These are phyloP conservation scores for Dactylella cylindrospora DNA, from an alignment of 2,329 filamentous ascomycete genomes.

Conservation along the genomic window DNA sequence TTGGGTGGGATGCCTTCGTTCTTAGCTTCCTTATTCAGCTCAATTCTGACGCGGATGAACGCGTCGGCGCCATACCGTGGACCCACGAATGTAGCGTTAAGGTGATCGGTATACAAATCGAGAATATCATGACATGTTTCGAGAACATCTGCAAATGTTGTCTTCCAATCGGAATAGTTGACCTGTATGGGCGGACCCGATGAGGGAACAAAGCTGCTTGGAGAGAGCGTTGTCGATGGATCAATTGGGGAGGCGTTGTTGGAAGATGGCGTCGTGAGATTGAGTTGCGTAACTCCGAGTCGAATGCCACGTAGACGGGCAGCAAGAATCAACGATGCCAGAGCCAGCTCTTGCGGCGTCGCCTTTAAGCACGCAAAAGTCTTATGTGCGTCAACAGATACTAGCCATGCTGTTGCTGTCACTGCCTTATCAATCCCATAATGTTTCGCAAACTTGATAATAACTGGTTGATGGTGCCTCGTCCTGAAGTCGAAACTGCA, in stretches of 20 bases:
- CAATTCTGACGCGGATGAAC: slow-evolving; percentile 84
- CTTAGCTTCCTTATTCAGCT: slow-evolving; percentile 78
- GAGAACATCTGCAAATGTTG: slow-evolving; percentile 57
- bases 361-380: slow-evolving; percentile 93
- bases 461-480: slow-evolving; percentile 78
- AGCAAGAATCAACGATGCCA: slow-evolving; percentile 79
- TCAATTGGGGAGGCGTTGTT: slow-evolving; percentile 53
- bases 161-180: slow-evolving; percentile 51
- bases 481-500: slow-evolving; percentile 92
- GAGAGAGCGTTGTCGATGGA: slow-evolving; percentile 14
- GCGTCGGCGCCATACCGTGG: slow-evolving; percentile 69
- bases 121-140: slow-evolving; percentile 89
- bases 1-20: slow-evolving; percentile 53
- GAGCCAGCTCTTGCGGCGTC: slow-evolving; percentile 78
- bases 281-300: slow-evolving; percentile 53
- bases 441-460: slow-evolving; percentile 74
- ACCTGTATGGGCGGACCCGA: slow-evolving; percentile 9
- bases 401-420: slow-evolving; percentile 71
- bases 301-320: slow-evolving; percentile 65
- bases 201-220: slow-evolving; percentile 8
- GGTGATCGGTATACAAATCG: slow-evolving; percentile 87
- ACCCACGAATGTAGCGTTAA: slow-evolving; percentile 72
- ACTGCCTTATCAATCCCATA: slow-evolving; percentile 62
- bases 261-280: slow-evolving; percentile 57
- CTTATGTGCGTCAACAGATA: slow-evolving; percentile 86